Percentiles rank a stretch among this genome's conserved stretches.
Conservation (phyloP, 2,329 filamentous ascomycete genomes). For the Fusarium sp. region DNA sequence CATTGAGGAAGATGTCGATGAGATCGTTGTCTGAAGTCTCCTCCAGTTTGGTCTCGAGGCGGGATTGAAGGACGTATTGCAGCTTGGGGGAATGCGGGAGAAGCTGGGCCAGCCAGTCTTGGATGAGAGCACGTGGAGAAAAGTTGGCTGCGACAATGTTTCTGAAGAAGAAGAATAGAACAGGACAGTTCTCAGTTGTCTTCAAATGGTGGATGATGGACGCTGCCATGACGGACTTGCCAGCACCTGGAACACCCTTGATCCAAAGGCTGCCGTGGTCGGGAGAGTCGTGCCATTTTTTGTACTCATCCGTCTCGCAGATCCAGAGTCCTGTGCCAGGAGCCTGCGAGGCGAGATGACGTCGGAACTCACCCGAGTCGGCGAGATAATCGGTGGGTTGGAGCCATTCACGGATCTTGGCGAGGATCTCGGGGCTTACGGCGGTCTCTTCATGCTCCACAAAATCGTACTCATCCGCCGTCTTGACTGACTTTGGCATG, state of each 20-base stretch:
- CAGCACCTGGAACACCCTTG: slow-evolving; percentile 43
- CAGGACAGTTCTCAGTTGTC: slow-evolving; percentile 28
- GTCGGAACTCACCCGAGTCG: slow-evolving; percentile 42
- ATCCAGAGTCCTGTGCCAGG: slow-evolving; percentile 45
- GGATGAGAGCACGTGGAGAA: slow-evolving; percentile 34
- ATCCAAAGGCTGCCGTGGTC: slow-evolving; percentile 42
- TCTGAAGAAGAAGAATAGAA: slow-evolving; percentile 41
- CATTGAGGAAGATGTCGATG: slow-evolving; percentile 34
- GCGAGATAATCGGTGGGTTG: slow-evolving; percentile 45
- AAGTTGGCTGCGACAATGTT: slow-evolving; percentile 41
- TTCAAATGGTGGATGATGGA: slow-evolving; percentile 38
- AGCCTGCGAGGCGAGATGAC: slow-evolving; percentile 40
- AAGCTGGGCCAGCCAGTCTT: slow-evolving; percentile 41
- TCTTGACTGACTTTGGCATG: slow-evolving; percentile 33
- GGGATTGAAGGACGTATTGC: slow-evolving; percentile 33
- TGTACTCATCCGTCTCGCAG: slow-evolving; percentile 38
- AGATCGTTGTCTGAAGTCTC: slow-evolving; percentile 39
- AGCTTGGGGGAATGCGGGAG: slow-evolving; percentile 33
- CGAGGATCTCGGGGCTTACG: slow-evolving; percentile 23
- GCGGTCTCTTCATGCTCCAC: slow-evolving; percentile 30
- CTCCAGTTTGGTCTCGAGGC: slow-evolving; percentile 13
- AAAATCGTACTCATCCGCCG: slow-evolving; percentile 35
- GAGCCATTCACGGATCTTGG: slow-evolving; percentile 41
- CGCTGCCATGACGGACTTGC: slow-evolving; percentile 43
- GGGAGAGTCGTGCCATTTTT: slow-evolving; percentile 37